These are phyloP conservation scores for Camelina sativa DNA, from an alignment of 345 rosid genomes.

Conservation along the genomic window DNA sequence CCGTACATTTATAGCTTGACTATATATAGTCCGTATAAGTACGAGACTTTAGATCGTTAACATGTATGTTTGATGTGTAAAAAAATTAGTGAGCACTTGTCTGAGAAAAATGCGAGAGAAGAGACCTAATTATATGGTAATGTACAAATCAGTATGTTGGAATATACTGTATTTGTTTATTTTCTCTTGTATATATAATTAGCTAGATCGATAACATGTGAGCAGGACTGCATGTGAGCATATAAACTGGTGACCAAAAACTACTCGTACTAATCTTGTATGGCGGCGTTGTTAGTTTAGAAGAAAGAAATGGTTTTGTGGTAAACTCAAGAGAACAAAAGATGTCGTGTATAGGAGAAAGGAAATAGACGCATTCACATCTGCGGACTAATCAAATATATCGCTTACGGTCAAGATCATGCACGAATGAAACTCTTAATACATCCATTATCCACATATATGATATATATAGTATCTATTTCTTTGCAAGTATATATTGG, in stretches of 20 bases:
- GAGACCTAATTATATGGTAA: not conserved
- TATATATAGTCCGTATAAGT: constrained; percentile 27
- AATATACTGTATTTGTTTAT: not conserved
- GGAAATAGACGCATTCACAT: not conserved
- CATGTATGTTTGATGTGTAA: constrained; percentile 30
- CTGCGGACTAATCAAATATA: constrained; percentile 9
- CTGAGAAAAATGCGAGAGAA: constrained; percentile 12
- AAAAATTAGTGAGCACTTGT: constrained; percentile 23
- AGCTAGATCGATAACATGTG: constrained; percentile 6
- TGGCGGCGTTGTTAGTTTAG: constrained; percentile 15
- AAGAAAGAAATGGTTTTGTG: constrained; percentile 1
- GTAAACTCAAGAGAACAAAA: constrained; percentile 1
- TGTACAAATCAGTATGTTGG: not conserved
- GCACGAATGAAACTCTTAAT: constrained; percentile 17
- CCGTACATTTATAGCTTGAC: constrained; percentile 24
- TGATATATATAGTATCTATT: not conserved
- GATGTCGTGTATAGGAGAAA: constrained; percentile 16
- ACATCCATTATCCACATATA: too few species aligned
- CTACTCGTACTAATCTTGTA: not conserved
- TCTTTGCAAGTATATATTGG: constrained; percentile 4
- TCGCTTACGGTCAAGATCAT: constrained; percentile 33
- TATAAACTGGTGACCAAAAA: constrained; percentile 1
- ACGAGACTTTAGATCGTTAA: constrained; percentile 28
- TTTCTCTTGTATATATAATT: not conserved
- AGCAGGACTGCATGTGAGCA: not conserved